Evolutionary conservation across 805 yeast species (phyloP), one percentile per base, ranked within the genome.

Genomic region (Groenewaldozyma tartarivorans): DNA sequence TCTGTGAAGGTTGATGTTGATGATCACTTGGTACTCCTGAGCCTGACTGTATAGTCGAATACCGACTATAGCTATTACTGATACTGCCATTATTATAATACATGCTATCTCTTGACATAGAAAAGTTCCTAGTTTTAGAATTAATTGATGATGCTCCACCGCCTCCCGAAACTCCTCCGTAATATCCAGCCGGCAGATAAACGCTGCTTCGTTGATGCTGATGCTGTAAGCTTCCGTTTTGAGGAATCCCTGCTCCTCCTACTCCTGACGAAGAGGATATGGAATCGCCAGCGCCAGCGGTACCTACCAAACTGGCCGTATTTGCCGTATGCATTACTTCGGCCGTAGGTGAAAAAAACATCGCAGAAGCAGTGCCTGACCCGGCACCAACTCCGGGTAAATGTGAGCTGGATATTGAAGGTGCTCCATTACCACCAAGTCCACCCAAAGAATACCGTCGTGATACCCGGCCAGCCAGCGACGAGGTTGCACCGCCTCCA

Each of bases 271-370:
- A 35, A 15, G 32, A 38, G 27, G 45, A 32, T 15, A 20, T 13
- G 19, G 48, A 38, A 35, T 26, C 24, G 26, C 19, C 20, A 5
- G 32, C 33, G 15, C 34, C 37, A 17, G 43, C 30, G 4, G 41
- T 44, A 11, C 36, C 36, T 16, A 32, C 19, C 7, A 20, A 35
- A 20, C 40, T 20, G 6, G 41, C 45, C 15, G 45, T 48, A 21
- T 49, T 40, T 31, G 60, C 61, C 20, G 69, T 71, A 42, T 66
- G 66, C 73, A 78, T 72, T 15, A 79, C 80, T 52, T 81, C 86
- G 15, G 78, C 79, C 1, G 94, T 84, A 26, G 94, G 94, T 2
- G 92, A 82, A 40, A 82, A 74, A 58, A 80, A 84, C 72, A 79
- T 51, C 13, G 46, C 33, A n/a, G 42, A 40, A 17, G 43, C 32